Conservation (phyloP, 495 filamentous ascomycete species). For the Hypoxylon fragiforme region DNA sequence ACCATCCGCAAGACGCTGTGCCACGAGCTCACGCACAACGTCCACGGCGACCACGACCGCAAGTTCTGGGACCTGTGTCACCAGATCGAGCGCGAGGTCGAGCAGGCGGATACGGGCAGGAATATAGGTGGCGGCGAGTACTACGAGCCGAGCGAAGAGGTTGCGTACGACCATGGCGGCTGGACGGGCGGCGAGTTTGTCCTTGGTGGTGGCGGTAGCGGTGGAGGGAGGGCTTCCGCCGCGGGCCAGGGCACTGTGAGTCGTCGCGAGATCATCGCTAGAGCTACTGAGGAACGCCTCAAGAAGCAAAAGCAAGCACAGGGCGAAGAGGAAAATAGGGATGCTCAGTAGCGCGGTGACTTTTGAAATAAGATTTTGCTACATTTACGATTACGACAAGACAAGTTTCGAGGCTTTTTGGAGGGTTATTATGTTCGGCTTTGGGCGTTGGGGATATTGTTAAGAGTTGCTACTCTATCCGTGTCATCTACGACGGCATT, state of each 20-base stretch:
- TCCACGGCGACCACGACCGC: constrained; percentile 78
- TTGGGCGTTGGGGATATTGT: no score
- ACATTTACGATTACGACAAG: neutral
- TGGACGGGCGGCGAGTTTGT: constrained; percentile 90
- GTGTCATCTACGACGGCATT: no score
- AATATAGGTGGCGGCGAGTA: constrained; percentile 68
- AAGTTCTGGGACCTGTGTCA: constrained; percentile 86
- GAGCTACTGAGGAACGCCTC: constrained; percentile 73
- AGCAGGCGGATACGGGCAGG: constrained; percentile 74
- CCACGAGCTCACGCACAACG: constrained; percentile 94
- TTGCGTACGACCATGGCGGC: constrained; percentile 72
- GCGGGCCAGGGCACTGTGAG: constrained; percentile 32
- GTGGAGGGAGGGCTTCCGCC: constrained; percentile 40
- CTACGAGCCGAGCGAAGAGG: constrained; percentile 63
- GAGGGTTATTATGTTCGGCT: no score
- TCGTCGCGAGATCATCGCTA: constrained; percentile 72
- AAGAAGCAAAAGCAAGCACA: constrained; percentile 56
- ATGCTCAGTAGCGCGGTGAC: neutral
- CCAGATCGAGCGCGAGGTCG: constrained; percentile 86
- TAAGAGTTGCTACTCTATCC: no score
- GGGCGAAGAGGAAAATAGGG: constrained; percentile 24
- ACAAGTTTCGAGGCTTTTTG: neutral
- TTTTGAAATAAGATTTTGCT: neutral
- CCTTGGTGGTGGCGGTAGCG: constrained; percentile 61
- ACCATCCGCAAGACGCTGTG: constrained; percentile 89